Conservation (phyloP, 2,329 filamentous ascomycete species). For the Tolypocladium guangdongense region DNA sequence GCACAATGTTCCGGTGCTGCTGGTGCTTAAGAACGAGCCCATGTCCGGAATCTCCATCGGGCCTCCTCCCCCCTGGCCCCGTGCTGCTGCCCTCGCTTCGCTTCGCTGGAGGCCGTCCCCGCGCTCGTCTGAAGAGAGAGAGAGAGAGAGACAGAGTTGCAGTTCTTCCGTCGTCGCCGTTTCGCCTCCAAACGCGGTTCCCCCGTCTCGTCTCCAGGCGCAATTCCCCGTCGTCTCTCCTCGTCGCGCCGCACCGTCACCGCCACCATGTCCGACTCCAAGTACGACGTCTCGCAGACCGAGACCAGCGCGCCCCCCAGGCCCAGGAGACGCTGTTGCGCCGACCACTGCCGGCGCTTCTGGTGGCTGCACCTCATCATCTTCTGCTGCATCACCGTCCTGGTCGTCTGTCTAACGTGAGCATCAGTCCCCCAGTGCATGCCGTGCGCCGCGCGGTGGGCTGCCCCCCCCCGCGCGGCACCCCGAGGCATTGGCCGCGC, state of each 20-base stretch:
- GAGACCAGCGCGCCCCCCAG: conserved; percentile 19
- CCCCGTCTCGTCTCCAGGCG: neutral
- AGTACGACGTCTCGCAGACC: conserved; percentile 22
- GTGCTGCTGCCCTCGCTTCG: neutral
- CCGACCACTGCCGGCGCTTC: conserved; percentile 40
- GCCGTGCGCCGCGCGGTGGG: no score
- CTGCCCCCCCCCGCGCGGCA: neutral
- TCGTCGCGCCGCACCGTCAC: neutral
- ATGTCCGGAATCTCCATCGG: conserved; percentile 2
- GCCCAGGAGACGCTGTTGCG: conserved; percentile 23
- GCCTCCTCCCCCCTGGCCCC: neutral
- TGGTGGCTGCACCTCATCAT: conserved; percentile 52
- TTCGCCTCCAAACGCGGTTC: neutral
- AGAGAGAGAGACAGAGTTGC: neutral
- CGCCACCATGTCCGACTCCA: conserved; percentile 25
- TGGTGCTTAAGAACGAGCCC: conserved; percentile 4
- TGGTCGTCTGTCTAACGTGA: conserved; percentile 51
- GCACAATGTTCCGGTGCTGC: neutral
- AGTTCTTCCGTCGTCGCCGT: neutral
- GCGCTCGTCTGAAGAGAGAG: neutral
- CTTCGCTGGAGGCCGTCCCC: conserved; percentile 1
- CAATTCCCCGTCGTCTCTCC: no score
- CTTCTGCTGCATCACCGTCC: conserved; percentile 35
- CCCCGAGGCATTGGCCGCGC: neutral
- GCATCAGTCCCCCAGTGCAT: no score